Evolutionary conservation across 352 stramenopile genomes (phyloP), one percentile per base, ranked within the genome.

Genomic region (Discostella stelligera): DNA sequence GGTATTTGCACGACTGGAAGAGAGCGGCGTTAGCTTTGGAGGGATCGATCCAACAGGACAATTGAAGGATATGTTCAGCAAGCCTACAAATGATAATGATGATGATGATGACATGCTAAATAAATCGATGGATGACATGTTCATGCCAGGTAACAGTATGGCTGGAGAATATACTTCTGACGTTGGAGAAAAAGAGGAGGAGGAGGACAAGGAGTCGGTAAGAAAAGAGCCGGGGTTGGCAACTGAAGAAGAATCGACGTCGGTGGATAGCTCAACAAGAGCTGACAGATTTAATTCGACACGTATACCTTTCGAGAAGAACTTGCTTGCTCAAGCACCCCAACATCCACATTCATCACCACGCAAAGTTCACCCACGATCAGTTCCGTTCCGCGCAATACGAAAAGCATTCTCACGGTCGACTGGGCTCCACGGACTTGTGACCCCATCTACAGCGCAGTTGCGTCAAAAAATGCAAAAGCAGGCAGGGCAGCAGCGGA

Each of bases 381-480:
- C 46, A 18, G 83, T 89, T 54, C 85, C 83, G n/a, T 80, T 91
- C 56, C 74, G 85, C 52, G 65, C 49, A 13, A 16, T 90, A n/a
- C 54, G 85, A 54, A 91, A 91, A 66, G 67, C 69, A 37, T 77
- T 89, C 60, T 77, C 85, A 11, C 71, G 78, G 53, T 55, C 66
- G 1, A 91, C 85, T 25, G 85, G 85, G 0, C 69, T 89, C 4
- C 85, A 91, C 60, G 85, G 85, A 23, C 41, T 87, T 0, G 56
- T 90, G 11, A 89, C 84, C 16, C 79, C 80, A 46, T 79, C 80
- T 1, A 70, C 67, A 55, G 41, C 61, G 44, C 73, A 80, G 52
- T 56, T 80, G 52, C 44, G 46, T 9, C 65, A 71, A 71, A 56
- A 27, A 52, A 41, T 25, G 9, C 56, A 69, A 37, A 25, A 27